Base-by-base conservation (phyloP, 257 asterid genomes). In the Primulina tabacum region DNA sequence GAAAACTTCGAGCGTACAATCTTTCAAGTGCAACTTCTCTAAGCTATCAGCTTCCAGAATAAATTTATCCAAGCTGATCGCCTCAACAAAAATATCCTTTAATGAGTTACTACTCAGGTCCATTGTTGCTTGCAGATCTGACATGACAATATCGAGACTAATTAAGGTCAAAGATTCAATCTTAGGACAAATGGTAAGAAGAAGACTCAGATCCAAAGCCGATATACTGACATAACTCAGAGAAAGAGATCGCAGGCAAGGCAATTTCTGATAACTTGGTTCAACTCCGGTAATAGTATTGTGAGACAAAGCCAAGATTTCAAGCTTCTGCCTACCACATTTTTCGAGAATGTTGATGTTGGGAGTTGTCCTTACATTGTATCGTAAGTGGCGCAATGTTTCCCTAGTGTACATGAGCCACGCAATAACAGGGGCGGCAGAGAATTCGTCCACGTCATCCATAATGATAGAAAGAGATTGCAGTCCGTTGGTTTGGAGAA, bases 391-490 rank as follows among this genome's bases (percentile, higher is more conserved):
- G 62, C 96, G 92, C 73, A 92, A 60, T 50, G 95, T 84, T 55
- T 86, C 92, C 62, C 96, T 78, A 2, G 95, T 87, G 83, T 86
- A 92, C 94, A 89, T 87, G 71, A 92, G 93, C 97, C 97, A 92
- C 60, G 95, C 97, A 18, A 87, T 80, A 33, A 92, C 96, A 0
- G 95, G 87, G 52, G 96, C 86, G 34, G 96, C 97, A 28, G 90
- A 82, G 74, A 92, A 87, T 71, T 92, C 95, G 55, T 87, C 95
- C 1, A 89, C 97, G 64, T 89, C 93, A 58, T 92, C 96, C 93
- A 89, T 82, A 47, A 92, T 71, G 73, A 92, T 86, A 6, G 90
- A 81, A 59, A 92, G 92, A 73, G 82, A 77, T 68, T 82, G 88
- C 73, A 92, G 80, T 34, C 93, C 90, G 69, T 64, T 82, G 60